Conservation (phyloP, 1,284 basidiomycete genomes). For the Cryptococcus sp. region DNA sequence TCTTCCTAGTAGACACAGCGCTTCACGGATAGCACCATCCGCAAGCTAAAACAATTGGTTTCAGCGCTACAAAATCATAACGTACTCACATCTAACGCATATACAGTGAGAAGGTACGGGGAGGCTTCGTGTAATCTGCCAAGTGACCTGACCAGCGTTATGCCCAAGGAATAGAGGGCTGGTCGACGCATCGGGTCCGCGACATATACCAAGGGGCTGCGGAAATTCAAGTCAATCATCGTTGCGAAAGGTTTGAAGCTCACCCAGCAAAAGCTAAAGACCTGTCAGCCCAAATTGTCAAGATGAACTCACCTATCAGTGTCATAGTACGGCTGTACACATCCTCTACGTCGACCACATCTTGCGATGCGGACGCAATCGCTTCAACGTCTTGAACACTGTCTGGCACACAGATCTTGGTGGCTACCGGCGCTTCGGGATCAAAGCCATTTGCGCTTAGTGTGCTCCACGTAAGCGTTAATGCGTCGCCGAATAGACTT, state of each 20-base stretch:
- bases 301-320: slow-evolving; percentile 20
- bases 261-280: slow-evolving; percentile 27
- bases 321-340: slow-evolving; percentile 25
- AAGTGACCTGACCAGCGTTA: slow-evolving; percentile 23
- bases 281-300: slow-evolving; percentile 1
- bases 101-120: slow-evolving; percentile 24
- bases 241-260: too few relatives aligned
- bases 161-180: slow-evolving; percentile 24
- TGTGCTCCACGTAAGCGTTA: not conserved
- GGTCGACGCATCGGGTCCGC: slow-evolving; percentile 16
- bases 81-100: slow-evolving; percentile 21
- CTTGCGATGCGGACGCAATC: not conserved
- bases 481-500: not conserved
- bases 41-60: slow-evolving; percentile 10
- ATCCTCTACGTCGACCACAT: slow-evolving; percentile 15
- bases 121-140: slow-evolving; percentile 23
- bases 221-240: not conserved
- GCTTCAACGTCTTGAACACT: not conserved
- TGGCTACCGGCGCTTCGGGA: not conserved
- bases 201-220: slow-evolving; percentile 30
- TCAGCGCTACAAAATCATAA: too few relatives aligned
- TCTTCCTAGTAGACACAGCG: slow-evolving; percentile 14
- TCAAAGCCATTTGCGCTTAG: not conserved
- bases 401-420: not conserved
- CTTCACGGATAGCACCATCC: slow-evolving; percentile 15